phyloP scores from a whole-genome alignment of 257 asterid species.

The Forsythia viridissima region DNA sequence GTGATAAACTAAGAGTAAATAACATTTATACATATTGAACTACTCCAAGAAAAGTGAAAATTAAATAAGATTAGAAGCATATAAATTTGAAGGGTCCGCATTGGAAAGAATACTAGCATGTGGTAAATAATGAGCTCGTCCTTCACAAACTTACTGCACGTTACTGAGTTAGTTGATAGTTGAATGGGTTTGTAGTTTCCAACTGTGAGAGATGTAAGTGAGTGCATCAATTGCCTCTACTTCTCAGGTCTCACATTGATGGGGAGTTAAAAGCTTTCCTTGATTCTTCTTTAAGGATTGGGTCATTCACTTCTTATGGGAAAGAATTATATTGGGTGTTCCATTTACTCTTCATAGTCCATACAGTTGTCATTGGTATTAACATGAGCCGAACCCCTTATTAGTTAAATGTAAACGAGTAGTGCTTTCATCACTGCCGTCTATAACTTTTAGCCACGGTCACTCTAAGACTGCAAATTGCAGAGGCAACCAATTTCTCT shows the following conservation, averaged over 20 bases:
- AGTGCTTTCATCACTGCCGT: background rate
- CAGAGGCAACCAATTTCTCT: background rate
- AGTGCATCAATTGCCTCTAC: background rate
- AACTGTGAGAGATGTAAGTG: background rate
- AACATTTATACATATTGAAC: background rate
- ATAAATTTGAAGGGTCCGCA: too few species aligned
- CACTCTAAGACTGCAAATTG: background rate
- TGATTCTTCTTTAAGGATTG: background rate
- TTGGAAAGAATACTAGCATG: background rate
- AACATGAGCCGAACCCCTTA: too few species aligned
- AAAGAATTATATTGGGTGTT: background rate
- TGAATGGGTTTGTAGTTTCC: background rate
- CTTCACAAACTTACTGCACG: background rate
- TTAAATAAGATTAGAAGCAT: background rate
- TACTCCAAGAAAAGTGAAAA: background rate
- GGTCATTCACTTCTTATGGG: background rate
- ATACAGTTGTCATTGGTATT: background rate
- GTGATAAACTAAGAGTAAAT: background rate
- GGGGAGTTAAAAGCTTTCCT: background rate
- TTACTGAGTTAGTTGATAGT: background rate
- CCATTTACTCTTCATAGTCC: too few species aligned
- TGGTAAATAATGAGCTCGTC: background rate
- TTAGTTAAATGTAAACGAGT: background rate
- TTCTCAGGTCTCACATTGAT: background rate
- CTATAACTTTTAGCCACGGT: background rate